phyloP scores from a whole-genome alignment of 2,329 filamentous ascomycete genomes.

The Lomentospora prolificans region DNA sequence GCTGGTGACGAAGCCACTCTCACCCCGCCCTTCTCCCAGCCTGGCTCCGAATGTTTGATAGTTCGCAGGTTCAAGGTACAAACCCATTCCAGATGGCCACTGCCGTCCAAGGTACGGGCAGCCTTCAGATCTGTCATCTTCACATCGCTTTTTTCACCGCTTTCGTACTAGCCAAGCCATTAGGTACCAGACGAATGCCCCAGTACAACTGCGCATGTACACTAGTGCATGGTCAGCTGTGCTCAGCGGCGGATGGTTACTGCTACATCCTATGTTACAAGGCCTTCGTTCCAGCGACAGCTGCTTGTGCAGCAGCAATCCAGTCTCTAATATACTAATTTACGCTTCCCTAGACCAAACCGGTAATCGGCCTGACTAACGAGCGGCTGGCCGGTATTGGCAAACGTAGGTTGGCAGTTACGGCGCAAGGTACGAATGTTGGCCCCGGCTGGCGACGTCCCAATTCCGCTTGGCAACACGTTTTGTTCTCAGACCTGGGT shows the following conservation, averaged over 20 bases:
- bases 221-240: too few species aligned
- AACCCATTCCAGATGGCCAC: neutral
- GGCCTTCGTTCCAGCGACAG: too few species aligned
- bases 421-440: neutral
- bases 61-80: neutral
- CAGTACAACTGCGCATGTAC: too few species aligned
- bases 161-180: neutral
- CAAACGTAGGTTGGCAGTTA: neutral
- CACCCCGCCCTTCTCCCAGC: too few species aligned
- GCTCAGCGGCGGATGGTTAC: too few species aligned
- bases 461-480: neutral
- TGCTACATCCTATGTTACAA: too few species aligned
- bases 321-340: neutral
- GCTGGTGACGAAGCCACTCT: too few species aligned
- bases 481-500: neutral
- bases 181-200: too few species aligned
- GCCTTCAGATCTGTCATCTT: neutral
- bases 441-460: neutral
- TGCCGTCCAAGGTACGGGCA: neutral
- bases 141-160: neutral
- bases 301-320: neutral
- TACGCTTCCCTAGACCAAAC: neutral
- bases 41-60: too few species aligned
- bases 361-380: neutral
- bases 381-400: conserved; percentile 2